Conservation (phyloP, 1,139 yeast species). For the Scheffersomyces quercinus region DNA sequence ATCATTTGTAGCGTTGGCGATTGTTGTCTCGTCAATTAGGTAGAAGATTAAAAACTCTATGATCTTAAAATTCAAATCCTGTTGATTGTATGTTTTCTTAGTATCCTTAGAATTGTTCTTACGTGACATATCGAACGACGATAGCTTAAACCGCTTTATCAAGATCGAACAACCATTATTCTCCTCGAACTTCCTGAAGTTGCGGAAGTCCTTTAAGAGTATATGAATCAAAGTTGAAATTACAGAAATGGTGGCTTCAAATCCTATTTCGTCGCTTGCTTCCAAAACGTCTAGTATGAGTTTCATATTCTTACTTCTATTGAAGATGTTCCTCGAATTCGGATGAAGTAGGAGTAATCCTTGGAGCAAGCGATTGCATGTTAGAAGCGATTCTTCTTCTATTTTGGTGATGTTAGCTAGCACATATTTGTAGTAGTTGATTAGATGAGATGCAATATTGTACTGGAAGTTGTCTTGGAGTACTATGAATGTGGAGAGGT, state of each 20-base stretch:
- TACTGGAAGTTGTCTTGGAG: slow-evolving; percentile 54
- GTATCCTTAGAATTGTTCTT: slow-evolving; percentile 4
- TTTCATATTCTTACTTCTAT: slow-evolving; percentile 31
- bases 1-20: slow-evolving; percentile 18
- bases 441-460: slow-evolving; percentile 45
- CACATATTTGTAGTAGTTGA: slow-evolving; percentile 22
- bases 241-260: slow-evolving; percentile 39
- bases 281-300: slow-evolving; percentile 28
- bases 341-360: slow-evolving; percentile 67
- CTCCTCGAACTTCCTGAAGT: slow-evolving; percentile 61
- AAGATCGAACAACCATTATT: slow-evolving; percentile 58
- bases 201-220: slow-evolving; percentile 56
- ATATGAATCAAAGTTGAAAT: slow-evolving; percentile 63
- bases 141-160: slow-evolving; percentile 39
- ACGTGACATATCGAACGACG: slow-evolving; percentile 6
- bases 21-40: slow-evolving; percentile 60
- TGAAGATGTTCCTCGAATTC: slow-evolving; percentile 50
- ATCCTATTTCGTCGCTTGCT: slow-evolving; percentile 9
- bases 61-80: slow-evolving; percentile 56
- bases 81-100: slow-evolving; percentile 21
- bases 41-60: slow-evolving; percentile 74
- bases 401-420: background rate
- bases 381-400: slow-evolving; percentile 14
- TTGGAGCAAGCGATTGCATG: slow-evolving; percentile 51
- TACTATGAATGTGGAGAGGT: slow-evolving; percentile 38